Conservation (phyloP, 257 asterid species). For the Lavandula angustifolia region DNA sequence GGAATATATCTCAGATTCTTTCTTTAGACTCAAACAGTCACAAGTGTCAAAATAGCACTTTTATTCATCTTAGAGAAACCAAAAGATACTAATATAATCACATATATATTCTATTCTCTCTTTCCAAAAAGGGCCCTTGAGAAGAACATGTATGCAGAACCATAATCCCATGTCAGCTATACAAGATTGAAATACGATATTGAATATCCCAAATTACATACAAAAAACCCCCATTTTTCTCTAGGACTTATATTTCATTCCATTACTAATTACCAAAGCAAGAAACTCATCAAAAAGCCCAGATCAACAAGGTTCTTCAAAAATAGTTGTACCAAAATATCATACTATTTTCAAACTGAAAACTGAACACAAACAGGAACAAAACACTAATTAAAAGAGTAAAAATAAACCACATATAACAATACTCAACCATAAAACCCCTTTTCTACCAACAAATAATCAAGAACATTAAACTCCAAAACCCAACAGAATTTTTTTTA, state of each 20-base stretch:
- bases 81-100: conserved; percentile 1
- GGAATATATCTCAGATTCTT: not conserved
- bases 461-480: not conserved
- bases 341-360: conserved; percentile 3
- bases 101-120: conserved; percentile 24
- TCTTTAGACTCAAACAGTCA: conserved; percentile 11
- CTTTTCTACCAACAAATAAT: not conserved
- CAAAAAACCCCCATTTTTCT: not conserved
- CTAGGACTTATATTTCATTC: not conserved
- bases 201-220: conserved; percentile 2
- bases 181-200: not conserved
- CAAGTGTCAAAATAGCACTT: not conserved
- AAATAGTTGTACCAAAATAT: not conserved
- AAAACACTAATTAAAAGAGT: not conserved
- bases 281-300: conserved; percentile 29
- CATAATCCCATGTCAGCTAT: conserved; percentile 10
- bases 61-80: conserved; percentile 2
- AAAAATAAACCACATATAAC: conserved; percentile 23
- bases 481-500: conserved; percentile 7
- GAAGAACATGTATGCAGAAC: not conserved
- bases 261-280: conserved; percentile 11
- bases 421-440: not conserved
- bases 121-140: conserved; percentile 2
- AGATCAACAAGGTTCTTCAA: conserved; percentile 28
- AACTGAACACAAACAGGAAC: too few relatives aligned